Conservation (phyloP, 768 basidiomycete genomes). For the Gelatoporia subvermispora region DNA sequence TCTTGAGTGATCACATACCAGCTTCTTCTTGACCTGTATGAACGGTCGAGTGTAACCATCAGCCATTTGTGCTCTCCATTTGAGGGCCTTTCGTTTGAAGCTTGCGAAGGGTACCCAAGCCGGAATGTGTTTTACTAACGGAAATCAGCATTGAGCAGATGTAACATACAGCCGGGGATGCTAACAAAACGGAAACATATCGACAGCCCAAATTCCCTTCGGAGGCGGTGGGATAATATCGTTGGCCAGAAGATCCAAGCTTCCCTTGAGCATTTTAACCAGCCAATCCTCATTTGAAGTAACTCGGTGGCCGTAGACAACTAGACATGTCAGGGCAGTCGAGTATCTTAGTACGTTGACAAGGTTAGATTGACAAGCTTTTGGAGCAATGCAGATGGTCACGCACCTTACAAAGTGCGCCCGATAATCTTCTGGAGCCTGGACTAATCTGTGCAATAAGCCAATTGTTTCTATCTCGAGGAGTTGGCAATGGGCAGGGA, state of each 20-base stretch:
- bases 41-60: no score
- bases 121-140: slow-evolving; percentile 20
- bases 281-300: slow-evolving; percentile 11
- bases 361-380: neutral
- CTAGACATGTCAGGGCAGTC: neutral
- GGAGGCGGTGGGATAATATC: slow-evolving; percentile 3
- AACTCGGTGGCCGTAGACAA: neutral
- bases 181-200: slow-evolving; percentile 11
- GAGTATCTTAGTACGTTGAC: slow-evolving; percentile 8
- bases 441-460: neutral
- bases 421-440: neutral
- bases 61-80: slow-evolving; percentile 4
- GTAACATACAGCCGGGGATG: neutral
- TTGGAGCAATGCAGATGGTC: no score
- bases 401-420: neutral
- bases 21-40: no score
- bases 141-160: neutral
- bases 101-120: slow-evolving; percentile 25
- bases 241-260: slow-evolving; percentile 11
- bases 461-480: neutral
- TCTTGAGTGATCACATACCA: slow-evolving; percentile 24
- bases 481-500: neutral
- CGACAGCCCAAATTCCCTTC: slow-evolving; percentile 5
- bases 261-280: slow-evolving; percentile 13
- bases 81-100: slow-evolving; percentile 16